Base-by-base conservation (phyloP, 768 basidiomycete genomes). In the Kockovaella imperatae region DNA sequence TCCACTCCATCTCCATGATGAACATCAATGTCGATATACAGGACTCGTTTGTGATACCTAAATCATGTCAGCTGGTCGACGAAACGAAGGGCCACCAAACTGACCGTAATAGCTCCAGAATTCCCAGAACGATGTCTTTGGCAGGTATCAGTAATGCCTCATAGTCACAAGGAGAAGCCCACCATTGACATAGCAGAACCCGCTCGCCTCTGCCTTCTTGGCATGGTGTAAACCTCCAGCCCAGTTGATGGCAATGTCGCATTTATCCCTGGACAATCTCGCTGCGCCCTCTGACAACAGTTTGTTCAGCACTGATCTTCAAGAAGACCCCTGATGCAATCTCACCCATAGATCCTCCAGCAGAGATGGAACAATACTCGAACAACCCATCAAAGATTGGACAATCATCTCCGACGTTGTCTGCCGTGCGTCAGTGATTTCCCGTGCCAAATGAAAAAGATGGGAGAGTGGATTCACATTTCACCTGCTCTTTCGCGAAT, bases 121-220 rank as follows among this genome's bases (percentile, higher is more conserved):
- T 93, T 2, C 93, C 93, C 17, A 99, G 79, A 5, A 99, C 95
- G 57, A 97, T 97, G 66, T 97, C 93, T 95, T n/a, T n/a, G n/a
- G n/a, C n/a, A 60, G 20, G 32, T n/a, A 40, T 36, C n/a, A 52
- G 51, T 24, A 18, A 31, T n/a, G 3, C 23, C 23, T 6, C n/a
- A 18, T 11, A 15, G 15, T 24, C 5, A 30, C 20, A 21, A 4
- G 4, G n/a, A 26, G 26, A 35, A 14, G 59, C 76, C 32, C 50
- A 90, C 90, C 93, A 62, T 97, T 97, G 35, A 97, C 87, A 69
- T 97, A 99, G 74, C 95, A 99, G 72, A 99, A 99, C 1, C 95
- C 95, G 60, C 87, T 91, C 0, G 95, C 95, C 74, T 99, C 95
- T 35, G 89, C 88, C 76, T 97, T 99, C 75, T 97, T 99, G 2